A percentile compares a stretch with the other conserved stretches of the same genome.
phyloP scores from a whole-genome alignment of 192 early-diverging fungal genomes.

The Phlyctochytrium arcticum region DNA sequence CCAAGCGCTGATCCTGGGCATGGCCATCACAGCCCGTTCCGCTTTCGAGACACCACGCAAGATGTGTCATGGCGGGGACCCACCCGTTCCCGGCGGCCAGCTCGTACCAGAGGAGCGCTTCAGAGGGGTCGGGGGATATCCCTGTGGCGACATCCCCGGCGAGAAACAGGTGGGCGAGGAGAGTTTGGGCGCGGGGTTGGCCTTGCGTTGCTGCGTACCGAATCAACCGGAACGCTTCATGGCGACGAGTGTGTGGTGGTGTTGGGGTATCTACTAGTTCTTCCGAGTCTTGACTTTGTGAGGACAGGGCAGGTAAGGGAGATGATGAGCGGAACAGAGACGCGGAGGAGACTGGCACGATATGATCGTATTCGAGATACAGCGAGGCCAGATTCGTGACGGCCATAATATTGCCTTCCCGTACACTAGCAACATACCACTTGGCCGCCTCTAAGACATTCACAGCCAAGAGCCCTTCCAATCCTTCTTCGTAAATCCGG shows the following conservation, averaged over 20 bases:
- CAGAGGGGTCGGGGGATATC: constrained; percentile 7
- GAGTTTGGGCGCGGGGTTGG: constrained; percentile 45
- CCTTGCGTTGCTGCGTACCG: constrained; percentile 56
- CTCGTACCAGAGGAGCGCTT: constrained; percentile 57
- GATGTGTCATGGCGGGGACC: constrained; percentile 32
- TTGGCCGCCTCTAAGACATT: constrained; percentile 59
- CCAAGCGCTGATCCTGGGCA: constrained; percentile 19
- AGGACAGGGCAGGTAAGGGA: background rate
- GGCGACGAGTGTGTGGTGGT: constrained; percentile 50
- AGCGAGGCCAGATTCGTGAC: constrained; percentile 48
- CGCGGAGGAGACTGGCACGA: background rate
- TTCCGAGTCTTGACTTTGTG: constrained; percentile 30
- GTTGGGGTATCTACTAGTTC: too few species aligned
- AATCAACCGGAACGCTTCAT: constrained; percentile 64
- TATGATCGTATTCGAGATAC: constrained; percentile 22
- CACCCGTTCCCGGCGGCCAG: constrained; percentile 36
- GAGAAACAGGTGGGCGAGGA: constrained; percentile 34
- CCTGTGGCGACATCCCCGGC: constrained; percentile 7
- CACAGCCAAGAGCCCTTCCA: constrained; percentile 58
- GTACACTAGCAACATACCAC: constrained; percentile 70
- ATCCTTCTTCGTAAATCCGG: constrained; percentile 75
- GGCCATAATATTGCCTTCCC: constrained; percentile 67
- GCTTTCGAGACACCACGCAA: constrained; percentile 36
- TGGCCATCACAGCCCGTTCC: constrained; percentile 31
- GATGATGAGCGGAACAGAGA: too few species aligned